Base-by-base conservation (phyloP, 2,329 filamentous ascomycete species). In the Aspergillus pseudotamarii region DNA sequence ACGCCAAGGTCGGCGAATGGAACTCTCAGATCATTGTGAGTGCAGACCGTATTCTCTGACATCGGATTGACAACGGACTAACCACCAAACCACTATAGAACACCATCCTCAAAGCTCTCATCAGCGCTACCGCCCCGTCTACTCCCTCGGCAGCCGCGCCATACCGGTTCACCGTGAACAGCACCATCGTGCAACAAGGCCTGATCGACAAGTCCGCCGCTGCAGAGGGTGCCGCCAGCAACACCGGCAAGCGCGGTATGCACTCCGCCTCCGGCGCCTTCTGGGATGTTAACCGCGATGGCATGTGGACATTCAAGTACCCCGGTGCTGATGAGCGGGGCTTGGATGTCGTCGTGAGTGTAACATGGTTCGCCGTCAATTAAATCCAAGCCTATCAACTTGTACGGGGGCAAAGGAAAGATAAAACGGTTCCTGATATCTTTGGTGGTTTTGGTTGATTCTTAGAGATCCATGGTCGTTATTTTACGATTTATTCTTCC, bases 131-230 rank as follows among this genome's bases (percentile, higher is more conserved):
- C 43, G 73, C 77, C 30, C 75, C 78, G 28, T 69, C 74, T 56
- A 72, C 76, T 26, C 64, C 73, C 48, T 69, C 73, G 46, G 70
- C 75, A 6, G 70, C 80, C 16, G 75, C 86, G 30, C 90, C 91
- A 6, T 97, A 89, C 87, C 98, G 98, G 81, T 98, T 94, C 82
- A 92, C 93, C 71, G 93, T 96, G 82, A 98, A 97, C 85, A 96
- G 92, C 84, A 98, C 94, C 69, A 97, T 98, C 76, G 96, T 98
- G 71, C 94, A 99, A 83, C 94, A 98, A 82, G 79, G 78, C 23
- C 84, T 94, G 38, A 87, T 80, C 57, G 74, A 78, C 66, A 74
- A 75, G 67, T 75, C 79, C 34, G 82, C 85, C 68, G 84, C 85
- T 59, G 85, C 84, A 58, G 86, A 85, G 75, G 82, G 84, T 67